Conservation (phyloP, 2,329 filamentous ascomycete genomes). For the Dothistroma septosporum region DNA sequence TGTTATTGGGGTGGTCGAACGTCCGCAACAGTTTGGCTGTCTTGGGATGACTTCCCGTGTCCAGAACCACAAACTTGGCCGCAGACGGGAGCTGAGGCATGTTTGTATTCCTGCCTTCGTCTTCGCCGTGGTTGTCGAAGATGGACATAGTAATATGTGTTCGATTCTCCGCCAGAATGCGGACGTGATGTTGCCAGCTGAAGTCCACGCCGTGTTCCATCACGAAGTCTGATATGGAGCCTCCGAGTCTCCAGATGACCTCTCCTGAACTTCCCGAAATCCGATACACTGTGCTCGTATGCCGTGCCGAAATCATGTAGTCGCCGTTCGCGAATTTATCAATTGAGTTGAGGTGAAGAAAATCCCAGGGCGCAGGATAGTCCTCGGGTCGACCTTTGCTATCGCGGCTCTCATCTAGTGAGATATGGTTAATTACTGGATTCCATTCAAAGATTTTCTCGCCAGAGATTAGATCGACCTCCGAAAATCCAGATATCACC, state of each 20-base stretch:
- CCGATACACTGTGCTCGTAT: slow-evolving; percentile 41
- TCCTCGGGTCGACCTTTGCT: slow-evolving; percentile 29
- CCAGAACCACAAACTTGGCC: slow-evolving; percentile 11
- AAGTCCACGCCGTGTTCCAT: slow-evolving; percentile 34
- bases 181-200: slow-evolving; percentile 11
- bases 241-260: slow-evolving; percentile 50
- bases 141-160: slow-evolving; percentile 10
- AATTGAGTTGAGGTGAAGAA: slow-evolving; percentile 51
- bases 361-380: slow-evolving; percentile 32
- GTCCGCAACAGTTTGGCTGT: slow-evolving; percentile 12
- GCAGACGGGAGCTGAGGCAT: neutral
- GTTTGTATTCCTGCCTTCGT: slow-evolving; percentile 1
- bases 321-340: slow-evolving; percentile 43
- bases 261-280: slow-evolving; percentile 40
- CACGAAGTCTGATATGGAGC: slow-evolving; percentile 41
- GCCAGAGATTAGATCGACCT: slow-evolving; percentile 36
- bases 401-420: slow-evolving; percentile 16
- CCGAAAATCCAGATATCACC: slow-evolving; percentile 35
- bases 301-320: slow-evolving; percentile 44
- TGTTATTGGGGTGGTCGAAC: slow-evolving; percentile 11
- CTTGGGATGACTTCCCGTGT: neutral
- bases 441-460: slow-evolving; percentile 37
- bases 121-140: slow-evolving; percentile 43
- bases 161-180: slow-evolving; percentile 2
- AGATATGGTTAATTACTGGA: slow-evolving; percentile 30